phyloP scores from a whole-genome alignment of 1,284 basidiomycete genomes.

The Cutaneotrichosporon sp. region DNA sequence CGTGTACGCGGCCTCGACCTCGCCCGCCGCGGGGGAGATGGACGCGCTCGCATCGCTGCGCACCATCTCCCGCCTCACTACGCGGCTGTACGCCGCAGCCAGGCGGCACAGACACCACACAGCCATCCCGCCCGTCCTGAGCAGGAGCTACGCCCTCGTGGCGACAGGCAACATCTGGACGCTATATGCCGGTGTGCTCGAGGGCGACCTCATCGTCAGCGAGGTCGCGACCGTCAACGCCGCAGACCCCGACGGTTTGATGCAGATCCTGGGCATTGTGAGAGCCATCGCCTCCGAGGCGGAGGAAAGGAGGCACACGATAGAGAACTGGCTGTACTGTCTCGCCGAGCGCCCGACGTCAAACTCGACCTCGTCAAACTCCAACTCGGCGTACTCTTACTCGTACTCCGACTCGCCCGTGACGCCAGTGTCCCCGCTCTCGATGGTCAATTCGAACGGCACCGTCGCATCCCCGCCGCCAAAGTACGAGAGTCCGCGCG shows the following conservation, averaged over 20 bases:
- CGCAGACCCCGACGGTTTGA: neutral
- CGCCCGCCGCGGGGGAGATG: neutral
- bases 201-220: neutral
- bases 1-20: neutral
- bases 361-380: neutral
- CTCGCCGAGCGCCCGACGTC: neutral
- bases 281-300: neutral
- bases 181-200: neutral
- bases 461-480: neutral
- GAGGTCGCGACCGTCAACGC: neutral
- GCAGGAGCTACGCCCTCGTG: neutral
- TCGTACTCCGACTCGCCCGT: neutral
- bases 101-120: neutral
- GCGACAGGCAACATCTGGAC: neutral
- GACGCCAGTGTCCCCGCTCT: neutral
- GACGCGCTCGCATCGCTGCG: neutral
- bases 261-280: neutral
- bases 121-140: neutral
- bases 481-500: neutral
- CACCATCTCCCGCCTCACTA: neutral
- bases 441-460: no score
- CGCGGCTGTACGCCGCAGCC: neutral
- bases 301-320: neutral
- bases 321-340: neutral
- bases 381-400: neutral